phyloP scores from a whole-genome alignment of 257 asterid species.

The Ilex asprella region DNA sequence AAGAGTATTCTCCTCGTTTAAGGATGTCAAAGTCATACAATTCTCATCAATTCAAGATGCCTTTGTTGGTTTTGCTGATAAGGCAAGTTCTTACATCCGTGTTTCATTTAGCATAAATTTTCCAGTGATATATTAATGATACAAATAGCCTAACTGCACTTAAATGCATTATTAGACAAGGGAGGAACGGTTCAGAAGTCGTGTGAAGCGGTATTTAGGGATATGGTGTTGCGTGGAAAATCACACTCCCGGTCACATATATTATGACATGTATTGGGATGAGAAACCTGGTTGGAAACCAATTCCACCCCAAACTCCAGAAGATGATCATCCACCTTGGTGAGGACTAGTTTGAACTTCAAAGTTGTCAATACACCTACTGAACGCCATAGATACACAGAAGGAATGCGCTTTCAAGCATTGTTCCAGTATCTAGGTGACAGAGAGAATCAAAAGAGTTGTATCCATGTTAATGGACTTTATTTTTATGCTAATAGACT shows the following conservation, averaged over 20 bases:
- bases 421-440: too few species aligned
- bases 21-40: slow-evolving; percentile 79
- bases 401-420: background rate
- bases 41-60: slow-evolving; percentile 92
- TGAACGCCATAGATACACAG: background rate
- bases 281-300: slow-evolving; percentile 95
- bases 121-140: background rate
- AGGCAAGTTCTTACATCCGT: slow-evolving; percentile 39
- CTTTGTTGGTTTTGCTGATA: slow-evolving; percentile 75
- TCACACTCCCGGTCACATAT: slow-evolving; percentile 77
- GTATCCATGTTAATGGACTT: background rate
- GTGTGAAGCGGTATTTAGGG: slow-evolving; percentile 76
- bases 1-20: slow-evolving; percentile 62
- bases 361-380: background rate
- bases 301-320: slow-evolving; percentile 62
- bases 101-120: background rate
- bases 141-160: background rate
- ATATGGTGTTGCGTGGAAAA: slow-evolving; percentile 88
- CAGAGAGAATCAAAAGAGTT: background rate
- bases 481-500: background rate
- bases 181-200: slow-evolving; percentile 77
- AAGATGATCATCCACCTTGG: slow-evolving; percentile 84
- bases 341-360: slow-evolving; percentile 21
- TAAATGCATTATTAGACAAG: slow-evolving; percentile 36
- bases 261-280: slow-evolving; percentile 92